Evolutionary conservation across 257 asterid genomes (phyloP).

Genomic region (Solanum chmielewskii): DNA sequence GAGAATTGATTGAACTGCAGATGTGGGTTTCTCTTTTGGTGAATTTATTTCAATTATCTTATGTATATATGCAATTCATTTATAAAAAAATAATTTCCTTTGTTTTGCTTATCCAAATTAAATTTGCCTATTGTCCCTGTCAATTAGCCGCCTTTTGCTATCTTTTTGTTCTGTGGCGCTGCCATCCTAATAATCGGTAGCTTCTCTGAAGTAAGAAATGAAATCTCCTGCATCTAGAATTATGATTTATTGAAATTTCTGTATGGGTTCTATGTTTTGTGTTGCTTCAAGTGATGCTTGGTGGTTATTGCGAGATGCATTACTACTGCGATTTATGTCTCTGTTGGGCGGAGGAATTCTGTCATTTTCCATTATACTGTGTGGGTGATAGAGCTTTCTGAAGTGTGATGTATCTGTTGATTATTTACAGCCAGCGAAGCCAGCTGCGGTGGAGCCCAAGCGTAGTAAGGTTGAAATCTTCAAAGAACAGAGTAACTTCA

Average conservation of each 20-base stretch:
- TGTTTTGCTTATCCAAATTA: neutral
- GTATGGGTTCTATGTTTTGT: neutral
- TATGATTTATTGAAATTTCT: neutral
- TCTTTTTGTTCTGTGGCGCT: neutral
- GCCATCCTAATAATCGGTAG: neutral
- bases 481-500: conserved; percentile 87
- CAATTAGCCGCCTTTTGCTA: neutral
- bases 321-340: neutral
- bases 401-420: neutral
- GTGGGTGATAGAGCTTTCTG: neutral
- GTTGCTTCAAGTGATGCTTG: neutral
- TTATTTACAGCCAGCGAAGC: conserved; percentile 54
- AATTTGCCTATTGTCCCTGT: neutral
- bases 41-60: neutral
- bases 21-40: neutral
- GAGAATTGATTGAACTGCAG: neutral
- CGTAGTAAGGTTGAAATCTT: conserved; percentile 91
- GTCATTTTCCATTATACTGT: neutral
- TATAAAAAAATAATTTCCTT: neutral
- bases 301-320: neutral
- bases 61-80: neutral
- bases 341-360: neutral
- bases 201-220: neutral
- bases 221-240: neutral
- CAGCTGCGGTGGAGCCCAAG: conserved; percentile 57